phyloP scores from a whole-genome alignment of 495 filamentous ascomycete species.

The Staphylotrichum longicolle region DNA sequence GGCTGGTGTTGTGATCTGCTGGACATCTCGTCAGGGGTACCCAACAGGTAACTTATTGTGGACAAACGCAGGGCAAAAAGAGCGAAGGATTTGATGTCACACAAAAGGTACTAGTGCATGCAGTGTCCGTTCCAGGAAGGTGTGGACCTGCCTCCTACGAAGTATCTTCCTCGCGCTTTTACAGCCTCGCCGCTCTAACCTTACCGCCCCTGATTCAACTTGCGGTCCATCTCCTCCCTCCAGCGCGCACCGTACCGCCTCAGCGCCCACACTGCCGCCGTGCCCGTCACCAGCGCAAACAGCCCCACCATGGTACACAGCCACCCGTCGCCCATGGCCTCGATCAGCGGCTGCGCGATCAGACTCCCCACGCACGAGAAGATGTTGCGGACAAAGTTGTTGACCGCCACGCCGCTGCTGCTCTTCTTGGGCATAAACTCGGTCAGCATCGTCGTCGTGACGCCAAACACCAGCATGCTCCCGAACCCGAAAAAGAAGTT shows the following conservation, averaged over 20 bases:
- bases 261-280: slow-evolving; percentile 63
- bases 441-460: slow-evolving; percentile 77
- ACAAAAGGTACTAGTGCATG: too few species aligned
- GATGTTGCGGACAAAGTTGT: slow-evolving; percentile 85
- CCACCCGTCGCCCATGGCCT: slow-evolving; percentile 86
- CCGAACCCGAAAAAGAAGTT: slow-evolving; percentile 89
- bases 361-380: slow-evolving; percentile 75
- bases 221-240: slow-evolving; percentile 65
- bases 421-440: slow-evolving; percentile 84
- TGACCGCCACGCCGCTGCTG: slow-evolving; percentile 76
- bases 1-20: too few species aligned
- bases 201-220: slow-evolving; percentile 19
- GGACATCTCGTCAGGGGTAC: too few species aligned
- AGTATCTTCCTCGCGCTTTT: background rate
- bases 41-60: too few species aligned
- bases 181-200: background rate
- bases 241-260: slow-evolving; percentile 62
- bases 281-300: slow-evolving; percentile 55
- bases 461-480: slow-evolving; percentile 82
- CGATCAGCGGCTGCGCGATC: slow-evolving; percentile 72
- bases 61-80: too few species aligned
- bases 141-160: too few species aligned
- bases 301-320: slow-evolving; percentile 76
- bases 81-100: too few species aligned
- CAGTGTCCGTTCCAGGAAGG: too few species aligned